Percentiles rank a stretch among this genome's conserved stretches.
These are phyloP conservation scores for Penicillium italicum DNA, from an alignment of 2,329 filamentous ascomycete species.

Conservation along the genomic window DNA sequence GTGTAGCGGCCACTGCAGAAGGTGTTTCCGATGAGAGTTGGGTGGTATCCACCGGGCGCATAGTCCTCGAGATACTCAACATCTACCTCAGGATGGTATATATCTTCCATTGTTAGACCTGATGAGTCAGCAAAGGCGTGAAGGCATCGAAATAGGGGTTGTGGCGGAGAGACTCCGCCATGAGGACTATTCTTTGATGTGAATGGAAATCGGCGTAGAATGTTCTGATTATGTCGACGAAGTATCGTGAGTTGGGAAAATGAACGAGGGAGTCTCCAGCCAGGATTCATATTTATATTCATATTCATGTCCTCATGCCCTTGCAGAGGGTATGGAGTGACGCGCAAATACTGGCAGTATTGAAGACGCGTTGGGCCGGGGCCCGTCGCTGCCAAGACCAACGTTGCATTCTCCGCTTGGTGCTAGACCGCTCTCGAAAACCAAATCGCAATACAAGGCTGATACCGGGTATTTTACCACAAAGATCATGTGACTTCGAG, in stretches of 20 bases:
- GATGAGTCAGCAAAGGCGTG: slow-evolving; percentile 1
- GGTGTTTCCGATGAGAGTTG: slow-evolving; percentile 29
- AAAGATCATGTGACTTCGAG: no score
- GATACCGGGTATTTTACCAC: no score
- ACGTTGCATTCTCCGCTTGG: no score
- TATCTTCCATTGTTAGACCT: slow-evolving; percentile 1
- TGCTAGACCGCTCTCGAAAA: no score
- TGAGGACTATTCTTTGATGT: not conserved
- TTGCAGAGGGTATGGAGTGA: no score
- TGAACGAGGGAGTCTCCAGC: not conserved
- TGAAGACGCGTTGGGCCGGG: no score
- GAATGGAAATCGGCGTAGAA: not conserved
- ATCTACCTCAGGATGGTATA: slow-evolving; percentile 5
- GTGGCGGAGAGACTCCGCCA: not conserved
- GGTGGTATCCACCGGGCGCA: slow-evolving; percentile 33
- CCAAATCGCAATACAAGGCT: no score
- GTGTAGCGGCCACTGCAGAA: slow-evolving; percentile 20
- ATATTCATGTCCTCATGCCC: no score
- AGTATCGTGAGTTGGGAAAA: not conserved
- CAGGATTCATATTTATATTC: not conserved
- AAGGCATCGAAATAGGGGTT: slow-evolving; percentile 5
- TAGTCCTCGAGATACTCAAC: slow-evolving; percentile 22
- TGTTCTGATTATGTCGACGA: not conserved
- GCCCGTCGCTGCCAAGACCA: no score
- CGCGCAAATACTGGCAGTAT: no score